A percentile compares a stretch with the other conserved stretches of the same genome.
Evolutionary conservation across 148 eudicot species (phyloP).

Genomic region (Dysphania ambrosioides): DNA sequence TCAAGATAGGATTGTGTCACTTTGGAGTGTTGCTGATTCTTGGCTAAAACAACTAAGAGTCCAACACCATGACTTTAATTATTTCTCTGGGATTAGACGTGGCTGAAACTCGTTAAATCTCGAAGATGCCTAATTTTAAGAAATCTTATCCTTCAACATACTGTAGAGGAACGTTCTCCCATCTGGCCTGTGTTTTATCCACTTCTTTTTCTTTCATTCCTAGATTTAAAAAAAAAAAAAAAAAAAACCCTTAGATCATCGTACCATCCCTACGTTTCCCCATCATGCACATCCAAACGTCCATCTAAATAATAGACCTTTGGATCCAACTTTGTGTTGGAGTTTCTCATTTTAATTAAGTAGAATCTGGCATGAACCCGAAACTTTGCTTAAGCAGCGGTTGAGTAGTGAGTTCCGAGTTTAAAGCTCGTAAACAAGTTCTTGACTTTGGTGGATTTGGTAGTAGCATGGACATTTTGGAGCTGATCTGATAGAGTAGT

Average conservation of each 20-base stretch:
- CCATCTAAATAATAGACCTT: background rate
- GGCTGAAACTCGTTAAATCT: conserved; percentile 33
- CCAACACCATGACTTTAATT: conserved; percentile 90
- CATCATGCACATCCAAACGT: background rate
- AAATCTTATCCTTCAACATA: background rate
- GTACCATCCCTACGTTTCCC: background rate
- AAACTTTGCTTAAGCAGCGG: background rate
- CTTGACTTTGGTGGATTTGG: background rate
- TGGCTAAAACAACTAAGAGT: conserved; percentile 91
- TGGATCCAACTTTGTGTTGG: background rate
- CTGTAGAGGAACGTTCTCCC: conserved; percentile 4
- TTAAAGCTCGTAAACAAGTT: background rate
- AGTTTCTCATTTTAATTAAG: background rate
- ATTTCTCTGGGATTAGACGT: conserved; percentile 68
- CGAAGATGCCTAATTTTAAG: background rate
- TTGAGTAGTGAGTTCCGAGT: background rate
- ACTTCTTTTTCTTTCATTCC: background rate
- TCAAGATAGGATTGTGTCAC: conserved; percentile 64
- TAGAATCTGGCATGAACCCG: background rate
- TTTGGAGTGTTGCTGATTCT: conserved; percentile 84
- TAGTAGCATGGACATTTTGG: background rate
- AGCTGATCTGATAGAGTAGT: background rate
- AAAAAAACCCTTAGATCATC: background rate
- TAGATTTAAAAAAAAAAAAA: too few species aligned
- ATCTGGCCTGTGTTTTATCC: background rate